Conservation (phyloP, 2,329 filamentous ascomycete genomes). For the Cytospora mali region DNA sequence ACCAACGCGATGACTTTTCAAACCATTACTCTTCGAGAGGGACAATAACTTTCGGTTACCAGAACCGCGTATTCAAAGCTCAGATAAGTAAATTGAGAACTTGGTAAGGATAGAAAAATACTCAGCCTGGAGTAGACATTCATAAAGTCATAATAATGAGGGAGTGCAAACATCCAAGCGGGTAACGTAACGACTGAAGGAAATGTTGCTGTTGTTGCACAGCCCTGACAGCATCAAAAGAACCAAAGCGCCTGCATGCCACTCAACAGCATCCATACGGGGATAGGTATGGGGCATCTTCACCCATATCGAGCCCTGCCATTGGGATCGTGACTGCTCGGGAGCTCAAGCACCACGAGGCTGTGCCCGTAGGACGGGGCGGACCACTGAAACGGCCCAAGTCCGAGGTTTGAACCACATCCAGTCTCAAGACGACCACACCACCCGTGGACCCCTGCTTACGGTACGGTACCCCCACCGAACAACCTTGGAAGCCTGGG, state of each 20-base stretch:
- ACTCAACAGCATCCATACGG: neutral
- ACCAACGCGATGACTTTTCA: neutral
- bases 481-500: neutral
- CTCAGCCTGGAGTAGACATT: constrained; percentile 35
- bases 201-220: neutral
- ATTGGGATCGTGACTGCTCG: neutral
- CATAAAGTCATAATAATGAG: constrained; percentile 22
- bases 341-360: constrained; percentile 21
- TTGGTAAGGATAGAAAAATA: constrained; percentile 30
- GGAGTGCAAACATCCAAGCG: constrained; percentile 7
- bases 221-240: neutral
- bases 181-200: constrained; percentile 2
- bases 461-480: constrained; percentile 5
- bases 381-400: constrained; percentile 24
- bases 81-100: neutral
- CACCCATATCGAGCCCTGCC: neutral
- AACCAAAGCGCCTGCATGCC: neutral
- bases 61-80: constrained; percentile 4
- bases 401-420: constrained; percentile 25
- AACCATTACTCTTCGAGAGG: constrained; percentile 30
- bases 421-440: constrained; percentile 26
- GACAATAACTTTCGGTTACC: neutral
- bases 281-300: neutral
- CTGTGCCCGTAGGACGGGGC: constrained; percentile 11
- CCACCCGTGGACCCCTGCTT: constrained; percentile 22